Evolutionary conservation across 139 green algal genomes (phyloP).

Genomic region (Volvox reticuliferus): DNA sequence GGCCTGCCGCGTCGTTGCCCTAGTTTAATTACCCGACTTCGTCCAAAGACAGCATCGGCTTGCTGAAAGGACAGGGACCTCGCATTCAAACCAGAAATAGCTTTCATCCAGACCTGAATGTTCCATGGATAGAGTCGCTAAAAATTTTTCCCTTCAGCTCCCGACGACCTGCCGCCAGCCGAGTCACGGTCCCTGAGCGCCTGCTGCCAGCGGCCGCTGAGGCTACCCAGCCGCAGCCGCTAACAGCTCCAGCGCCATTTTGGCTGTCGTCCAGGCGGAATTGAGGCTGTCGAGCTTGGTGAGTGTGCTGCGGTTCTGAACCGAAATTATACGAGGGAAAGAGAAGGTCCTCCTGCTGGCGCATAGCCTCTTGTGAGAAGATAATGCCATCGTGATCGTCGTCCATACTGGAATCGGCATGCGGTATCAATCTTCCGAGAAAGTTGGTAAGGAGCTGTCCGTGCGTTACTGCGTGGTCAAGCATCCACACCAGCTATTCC

Average conservation of each 20-base stretch:
- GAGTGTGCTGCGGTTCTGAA: neutral
- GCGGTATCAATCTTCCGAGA: too few relatives aligned
- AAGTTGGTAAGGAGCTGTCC: too few relatives aligned
- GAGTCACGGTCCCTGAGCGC: neutral
- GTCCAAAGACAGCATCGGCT: too few relatives aligned
- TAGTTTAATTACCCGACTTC: too few relatives aligned
- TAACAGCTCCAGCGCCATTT: neutral
- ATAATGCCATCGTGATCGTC: constrained; percentile 15
- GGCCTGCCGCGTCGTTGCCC: too few relatives aligned
- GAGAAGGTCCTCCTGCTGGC: neutral
- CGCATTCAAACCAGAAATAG: neutral
- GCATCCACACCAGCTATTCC: too few relatives aligned
- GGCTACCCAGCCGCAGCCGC: neutral
- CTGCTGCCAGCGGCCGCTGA: neutral
- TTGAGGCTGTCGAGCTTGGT: neutral
- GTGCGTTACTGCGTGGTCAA: too few relatives aligned
- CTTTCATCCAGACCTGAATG: constrained; percentile 4
- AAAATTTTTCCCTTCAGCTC: constrained; percentile 12
- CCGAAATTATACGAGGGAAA: constrained; percentile 17
- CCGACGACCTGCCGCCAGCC: neutral
- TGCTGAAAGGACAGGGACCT: too few relatives aligned
- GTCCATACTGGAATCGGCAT: neutral
- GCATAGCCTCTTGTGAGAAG: constrained; percentile 25
- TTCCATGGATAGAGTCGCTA: constrained; percentile 18
- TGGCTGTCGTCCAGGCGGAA: neutral